Evolutionary conservation across 257 asterid genomes (phyloP).

Genomic region (Solanum bulbocastanum): DNA sequence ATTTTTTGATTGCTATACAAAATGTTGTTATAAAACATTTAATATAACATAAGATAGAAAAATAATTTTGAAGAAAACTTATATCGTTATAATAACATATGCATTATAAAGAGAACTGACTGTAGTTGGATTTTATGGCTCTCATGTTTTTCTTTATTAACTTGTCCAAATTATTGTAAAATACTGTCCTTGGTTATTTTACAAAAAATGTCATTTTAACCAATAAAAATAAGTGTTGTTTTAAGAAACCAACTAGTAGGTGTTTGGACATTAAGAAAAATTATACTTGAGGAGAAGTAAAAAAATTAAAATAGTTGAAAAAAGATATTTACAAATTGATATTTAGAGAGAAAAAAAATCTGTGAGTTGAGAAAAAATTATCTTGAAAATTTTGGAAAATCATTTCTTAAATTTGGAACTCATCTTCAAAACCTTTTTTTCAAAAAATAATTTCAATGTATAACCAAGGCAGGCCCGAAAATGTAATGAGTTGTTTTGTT

Average conservation of each 20-base stretch:
- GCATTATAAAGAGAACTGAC: background rate
- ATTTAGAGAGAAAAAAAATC: background rate
- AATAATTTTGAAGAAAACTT: background rate
- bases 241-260: background rate
- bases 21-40: background rate
- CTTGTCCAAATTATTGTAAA: background rate
- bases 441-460: background rate
- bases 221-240: background rate
- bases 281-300: background rate
- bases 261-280: background rate
- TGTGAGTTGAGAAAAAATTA: background rate
- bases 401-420: background rate
- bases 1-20: background rate
- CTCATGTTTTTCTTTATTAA: background rate
- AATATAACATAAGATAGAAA: background rate
- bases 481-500: background rate
- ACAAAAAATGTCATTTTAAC: background rate
- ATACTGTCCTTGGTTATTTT: background rate
- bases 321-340: background rate
- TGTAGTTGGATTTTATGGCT: background rate
- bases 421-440: background rate
- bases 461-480: background rate
- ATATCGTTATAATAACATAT: background rate
- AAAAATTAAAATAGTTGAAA: background rate
- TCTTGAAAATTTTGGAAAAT: background rate